phyloP scores from a whole-genome alignment of 2,329 filamentous ascomycete species.

The Cucurbitaria berberidis region DNA sequence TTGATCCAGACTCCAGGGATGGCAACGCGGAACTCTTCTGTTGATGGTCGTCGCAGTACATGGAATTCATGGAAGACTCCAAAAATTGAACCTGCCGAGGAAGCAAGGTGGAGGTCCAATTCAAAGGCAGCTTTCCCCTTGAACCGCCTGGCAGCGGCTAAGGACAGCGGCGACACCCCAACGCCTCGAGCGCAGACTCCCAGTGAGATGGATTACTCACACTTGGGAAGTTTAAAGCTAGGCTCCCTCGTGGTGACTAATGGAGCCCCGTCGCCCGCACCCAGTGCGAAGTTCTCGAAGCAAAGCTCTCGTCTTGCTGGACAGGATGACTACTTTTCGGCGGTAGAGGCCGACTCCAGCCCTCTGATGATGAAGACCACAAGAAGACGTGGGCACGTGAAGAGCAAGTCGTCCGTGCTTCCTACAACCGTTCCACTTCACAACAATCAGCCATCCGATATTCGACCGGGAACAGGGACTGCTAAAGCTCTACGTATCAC shows the following conservation, averaged over 20 bases:
- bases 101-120: slow-evolving; percentile 39
- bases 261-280: slow-evolving; percentile 54
- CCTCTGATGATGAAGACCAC: slow-evolving; percentile 29
- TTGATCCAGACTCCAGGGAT: slow-evolving; percentile 49
- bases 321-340: slow-evolving; percentile 41
- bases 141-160: slow-evolving; percentile 25
- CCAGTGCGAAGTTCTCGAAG: slow-evolving; percentile 37
- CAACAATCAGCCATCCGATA: slow-evolving; percentile 1
- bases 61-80: slow-evolving; percentile 43
- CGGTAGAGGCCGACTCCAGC: slow-evolving; percentile 22
- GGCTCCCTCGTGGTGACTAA: slow-evolving; percentile 57
- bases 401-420: slow-evolving; percentile 37
- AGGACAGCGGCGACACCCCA: slow-evolving; percentile 29
- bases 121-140: slow-evolving; percentile 26
- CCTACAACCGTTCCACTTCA: slow-evolving; percentile 23
- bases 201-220: slow-evolving; percentile 50
- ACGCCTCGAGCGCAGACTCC: slow-evolving; percentile 47
- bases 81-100: slow-evolving; percentile 29
- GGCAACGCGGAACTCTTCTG: slow-evolving; percentile 42
- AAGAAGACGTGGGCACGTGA: slow-evolving; percentile 26
- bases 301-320: slow-evolving; percentile 10
- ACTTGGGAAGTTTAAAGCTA: slow-evolving; percentile 50
- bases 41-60: slow-evolving; percentile 43
- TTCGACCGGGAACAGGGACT: slow-evolving; percentile 10
- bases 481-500: slow-evolving; percentile 22